Conservation (phyloP, 495 filamentous ascomycete species). For the Aspergillus hancockii region DNA sequence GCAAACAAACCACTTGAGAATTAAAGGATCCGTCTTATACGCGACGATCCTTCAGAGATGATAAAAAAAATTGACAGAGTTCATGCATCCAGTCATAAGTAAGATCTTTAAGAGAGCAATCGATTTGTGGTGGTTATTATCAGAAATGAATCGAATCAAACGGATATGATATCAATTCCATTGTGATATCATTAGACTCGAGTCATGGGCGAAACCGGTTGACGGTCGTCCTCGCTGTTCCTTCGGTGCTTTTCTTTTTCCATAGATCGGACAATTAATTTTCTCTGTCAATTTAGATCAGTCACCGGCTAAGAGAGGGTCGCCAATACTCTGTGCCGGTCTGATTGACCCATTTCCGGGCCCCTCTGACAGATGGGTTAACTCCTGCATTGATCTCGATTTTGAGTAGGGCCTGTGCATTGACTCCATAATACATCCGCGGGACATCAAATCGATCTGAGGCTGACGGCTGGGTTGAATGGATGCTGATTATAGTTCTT, state of each 20-base stretch:
- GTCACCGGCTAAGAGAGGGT: not conserved
- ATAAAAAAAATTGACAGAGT: no score
- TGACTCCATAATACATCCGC: not conserved
- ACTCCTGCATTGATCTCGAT: not conserved
- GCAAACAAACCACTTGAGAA: not conserved
- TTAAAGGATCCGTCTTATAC: not conserved
- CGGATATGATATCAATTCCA: not conserved
- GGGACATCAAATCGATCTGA: not conserved
- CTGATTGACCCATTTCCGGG: not conserved
- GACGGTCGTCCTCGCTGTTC: not conserved
- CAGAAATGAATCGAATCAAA: not conserved
- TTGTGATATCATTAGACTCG: not conserved
- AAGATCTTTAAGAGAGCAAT: no score
- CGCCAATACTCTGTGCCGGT: not conserved
- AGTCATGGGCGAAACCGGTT: not conserved
- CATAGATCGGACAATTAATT: not conserved
- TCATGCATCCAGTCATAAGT: no score
- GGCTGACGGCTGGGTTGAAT: not conserved
- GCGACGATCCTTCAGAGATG: not conserved
- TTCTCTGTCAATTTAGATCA: constrained; percentile 2
- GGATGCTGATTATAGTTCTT: not conserved
- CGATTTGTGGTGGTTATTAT: no score
- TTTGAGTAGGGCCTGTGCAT: constrained; percentile 1
- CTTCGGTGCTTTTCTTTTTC: not conserved
- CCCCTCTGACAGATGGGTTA: no score